phyloP scores from a whole-genome alignment of 2,329 filamentous ascomycete genomes.

The Podosphaera aphanis region DNA sequence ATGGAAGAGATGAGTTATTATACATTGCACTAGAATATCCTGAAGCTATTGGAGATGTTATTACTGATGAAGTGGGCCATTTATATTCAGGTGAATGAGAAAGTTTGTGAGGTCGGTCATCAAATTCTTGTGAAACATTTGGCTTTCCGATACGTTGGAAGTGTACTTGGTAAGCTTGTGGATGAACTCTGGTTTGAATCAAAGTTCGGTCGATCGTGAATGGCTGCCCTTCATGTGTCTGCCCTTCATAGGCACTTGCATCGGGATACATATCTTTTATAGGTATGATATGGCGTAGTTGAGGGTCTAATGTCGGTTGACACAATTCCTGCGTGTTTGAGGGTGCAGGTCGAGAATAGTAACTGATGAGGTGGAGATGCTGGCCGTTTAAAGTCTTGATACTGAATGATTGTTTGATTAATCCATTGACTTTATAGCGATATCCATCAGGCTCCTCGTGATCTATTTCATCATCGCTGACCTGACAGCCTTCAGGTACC shows the following conservation, averaged over 20 bases:
- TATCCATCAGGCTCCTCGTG: slow-evolving; percentile 68
- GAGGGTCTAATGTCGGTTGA: slow-evolving; percentile 61
- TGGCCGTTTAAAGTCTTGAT: slow-evolving; percentile 81
- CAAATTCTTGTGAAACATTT: background rate
- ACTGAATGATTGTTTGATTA: slow-evolving; percentile 99
- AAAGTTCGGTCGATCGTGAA: slow-evolving; percentile 52
- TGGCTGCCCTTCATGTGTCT: slow-evolving; percentile 64
- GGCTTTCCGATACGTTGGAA: slow-evolving; percentile 3
- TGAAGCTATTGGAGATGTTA: too few relatives aligned
- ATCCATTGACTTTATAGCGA: slow-evolving; percentile 80
- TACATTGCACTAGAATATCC: too few relatives aligned
- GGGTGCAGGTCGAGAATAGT: slow-evolving; percentile 58
- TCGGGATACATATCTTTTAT: slow-evolving; percentile 94
- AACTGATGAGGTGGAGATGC: slow-evolving; percentile 92
- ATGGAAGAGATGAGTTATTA: slow-evolving; percentile 9
- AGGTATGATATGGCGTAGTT: slow-evolving; percentile 60
- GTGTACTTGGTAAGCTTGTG: background rate
- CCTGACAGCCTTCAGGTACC: slow-evolving; percentile 60
- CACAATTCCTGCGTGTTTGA: slow-evolving; percentile 48
- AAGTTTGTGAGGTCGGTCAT: background rate
- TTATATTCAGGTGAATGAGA: background rate
- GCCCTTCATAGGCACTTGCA: slow-evolving; percentile 72
- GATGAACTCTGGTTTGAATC: slow-evolving; percentile 28
- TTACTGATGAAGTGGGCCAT: background rate
- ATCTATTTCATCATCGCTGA: slow-evolving; percentile 53